Base-by-base conservation (phyloP, 768 basidiomycete genomes). In the Boletus bicolor region DNA sequence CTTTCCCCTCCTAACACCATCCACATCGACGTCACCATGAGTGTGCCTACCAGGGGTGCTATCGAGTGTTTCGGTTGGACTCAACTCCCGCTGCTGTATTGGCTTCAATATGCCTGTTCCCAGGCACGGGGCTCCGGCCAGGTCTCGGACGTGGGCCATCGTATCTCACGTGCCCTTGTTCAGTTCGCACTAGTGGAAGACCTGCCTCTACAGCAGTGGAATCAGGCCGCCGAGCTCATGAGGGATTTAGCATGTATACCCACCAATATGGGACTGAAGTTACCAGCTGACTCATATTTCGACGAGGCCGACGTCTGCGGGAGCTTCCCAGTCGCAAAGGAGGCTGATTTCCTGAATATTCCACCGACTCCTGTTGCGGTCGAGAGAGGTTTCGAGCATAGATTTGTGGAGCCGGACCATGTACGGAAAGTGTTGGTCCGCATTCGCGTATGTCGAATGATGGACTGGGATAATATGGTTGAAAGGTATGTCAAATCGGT, bases 121-220 rank as follows among this genome's bases (percentile, higher is more conserved):
- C 71, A 79, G 5, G 63, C 74, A 11, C 34, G 1, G n/a, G 21
- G 41, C 5, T 55, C 38, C 24, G 26, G 30, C 19, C 37, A 7
- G 24, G 44, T 28, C 34, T 70, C 80, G 36, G 68, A 77, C 11
- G 57, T 68, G 0, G 82, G 84, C 37, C 77, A 80, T 53, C 84
- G 93, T 63, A 73, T 97, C 39, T 75, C 76, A 5, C 47, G 71
- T 4, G 87, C 84, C 1, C 72, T 87, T 0, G 59, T 73, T 14
- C 95, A 93, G 79, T 82, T 91, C 0, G 93, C 97, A 62, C 81
- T 82, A 30, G 85, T 93, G 7, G 72, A 95, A 4, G 62, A 64
- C 0, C 73, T 82, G 36, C 63, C 91, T 2, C 24, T 0, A 11
- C 9, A 24, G 6, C 35, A 57, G 21, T 97, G 94, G 92, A 66